Evolutionary conservation across 768 basidiomycete species (phyloP), one percentile per base, ranked within the genome.

Genomic region (Mrakia frigida): DNA sequence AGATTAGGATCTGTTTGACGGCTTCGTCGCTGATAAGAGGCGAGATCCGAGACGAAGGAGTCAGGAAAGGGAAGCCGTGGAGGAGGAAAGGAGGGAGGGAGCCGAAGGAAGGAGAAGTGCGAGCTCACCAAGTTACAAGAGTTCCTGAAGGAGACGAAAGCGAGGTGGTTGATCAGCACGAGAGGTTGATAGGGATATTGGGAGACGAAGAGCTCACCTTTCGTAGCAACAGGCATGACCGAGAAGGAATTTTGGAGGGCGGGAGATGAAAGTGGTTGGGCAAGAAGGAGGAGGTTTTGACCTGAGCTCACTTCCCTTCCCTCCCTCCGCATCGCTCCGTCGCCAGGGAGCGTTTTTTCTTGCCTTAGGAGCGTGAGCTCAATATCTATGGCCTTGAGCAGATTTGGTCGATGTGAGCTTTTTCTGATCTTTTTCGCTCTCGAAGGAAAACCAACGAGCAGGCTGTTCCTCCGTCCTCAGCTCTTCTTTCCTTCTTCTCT

Each of bases 1-100:
- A 78, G 33, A 78, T 50, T 35, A 78, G 77, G 39, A 78, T 61
- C 68, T 78, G 77, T 53, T 77, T 77, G 53, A 77, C 56, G 18
- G 70, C 39, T 13, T 65, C 53, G 28, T 77, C 77, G n/a, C 72
- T 74, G 72, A 50, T 1, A 21, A 0, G 5, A 4, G 46, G 21
- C 3, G 4, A 50, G 2, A 50, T 2, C 2, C 1, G 2, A 50
- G 46, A 50, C 5, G 14, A 18, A 3, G 46, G 23, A 21, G 59
- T 23, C 33, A 73, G n/a, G 10, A 53, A 37, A 37, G 10, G 1
- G 39, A 39, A 35, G 16, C 50, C 7, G 43, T 16, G 6, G 50
- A 52, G 16, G 16, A 56, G 56, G 23, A 10, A 56, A 25, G 56
- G 56, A 14, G 9, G 56, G 13, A 56, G 56, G 56, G 56, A 56